These are phyloP conservation scores for Botryotinia calthae DNA, from an alignment of 2,329 filamentous ascomycete species.

Conservation along the genomic window DNA sequence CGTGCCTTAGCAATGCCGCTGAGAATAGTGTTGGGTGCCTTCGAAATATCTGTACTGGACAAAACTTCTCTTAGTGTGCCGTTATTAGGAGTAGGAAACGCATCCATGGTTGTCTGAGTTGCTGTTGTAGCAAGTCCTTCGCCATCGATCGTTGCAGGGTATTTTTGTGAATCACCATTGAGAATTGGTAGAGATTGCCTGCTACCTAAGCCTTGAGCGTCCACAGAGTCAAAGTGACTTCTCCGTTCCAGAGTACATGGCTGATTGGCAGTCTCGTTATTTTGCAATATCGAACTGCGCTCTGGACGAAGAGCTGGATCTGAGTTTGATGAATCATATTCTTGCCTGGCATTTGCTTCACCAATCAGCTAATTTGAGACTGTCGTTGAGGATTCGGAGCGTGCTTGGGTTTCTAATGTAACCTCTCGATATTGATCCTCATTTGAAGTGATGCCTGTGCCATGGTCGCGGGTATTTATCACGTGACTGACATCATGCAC, in stretches of 20 bases:
- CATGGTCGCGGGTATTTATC: fast-evolving
- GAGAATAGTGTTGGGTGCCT: not conserved
- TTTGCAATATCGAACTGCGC: not conserved
- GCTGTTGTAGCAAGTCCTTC: not conserved
- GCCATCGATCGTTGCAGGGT: not conserved
- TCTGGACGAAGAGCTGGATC: not conserved
- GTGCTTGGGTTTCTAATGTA: no score
- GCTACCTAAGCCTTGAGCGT: not conserved
- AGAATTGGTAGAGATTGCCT: not conserved
- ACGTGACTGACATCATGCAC: not conserved
- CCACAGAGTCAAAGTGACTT: no score
- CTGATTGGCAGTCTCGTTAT: not conserved
- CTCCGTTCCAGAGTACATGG: no score
- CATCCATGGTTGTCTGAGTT: no score
- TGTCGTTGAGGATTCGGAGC: no score
- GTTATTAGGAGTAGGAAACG: not conserved
- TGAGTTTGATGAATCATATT: not conserved
- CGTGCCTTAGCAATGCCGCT: no score
- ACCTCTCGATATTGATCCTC: not conserved
- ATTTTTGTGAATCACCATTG: not conserved
- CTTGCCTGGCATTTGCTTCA: not conserved
- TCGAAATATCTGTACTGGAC: not conserved
- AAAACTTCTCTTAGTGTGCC: not conserved
- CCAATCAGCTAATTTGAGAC: no score
- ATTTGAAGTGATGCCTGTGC: not conserved